phyloP scores from a whole-genome alignment of 208 protist species.

The Trypanosoma scelopori region DNA sequence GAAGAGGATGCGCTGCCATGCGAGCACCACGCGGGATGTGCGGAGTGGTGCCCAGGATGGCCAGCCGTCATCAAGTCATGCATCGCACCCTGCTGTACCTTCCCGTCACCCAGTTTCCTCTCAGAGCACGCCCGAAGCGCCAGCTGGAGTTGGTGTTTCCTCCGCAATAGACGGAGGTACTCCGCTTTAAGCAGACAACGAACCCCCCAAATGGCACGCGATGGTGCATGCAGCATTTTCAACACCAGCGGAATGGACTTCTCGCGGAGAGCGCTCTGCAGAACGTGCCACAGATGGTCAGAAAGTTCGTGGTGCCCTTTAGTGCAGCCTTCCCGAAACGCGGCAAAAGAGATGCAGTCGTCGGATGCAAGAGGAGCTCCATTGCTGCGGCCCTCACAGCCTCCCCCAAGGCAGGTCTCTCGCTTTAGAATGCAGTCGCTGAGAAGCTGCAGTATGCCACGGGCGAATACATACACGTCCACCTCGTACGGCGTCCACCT shows the following conservation, averaged over 20 bases:
- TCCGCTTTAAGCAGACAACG: conserved; percentile 7
- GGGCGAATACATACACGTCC: conserved; percentile 32
- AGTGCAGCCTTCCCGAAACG: conserved; percentile 3
- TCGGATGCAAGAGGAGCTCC: background rate
- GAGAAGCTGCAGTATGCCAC: conserved; percentile 21
- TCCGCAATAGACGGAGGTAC: conserved; percentile 3
- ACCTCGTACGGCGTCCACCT: conserved; percentile 28
- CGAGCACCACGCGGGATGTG: no score
- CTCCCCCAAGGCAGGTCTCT: background rate
- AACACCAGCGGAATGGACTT: conserved; percentile 1
- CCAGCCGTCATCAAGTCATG: background rate
- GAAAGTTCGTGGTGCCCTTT: conserved; percentile 17
- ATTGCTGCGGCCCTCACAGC: no score
- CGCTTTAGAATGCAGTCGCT: conserved; percentile 5
- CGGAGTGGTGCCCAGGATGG: no score
- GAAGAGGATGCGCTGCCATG: no score
- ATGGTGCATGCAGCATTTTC: conserved; percentile 18
- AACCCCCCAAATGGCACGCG: conserved; percentile 4
- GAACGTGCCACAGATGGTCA: conserved; percentile 17
- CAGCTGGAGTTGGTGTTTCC: conserved; percentile 8
- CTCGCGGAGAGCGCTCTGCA: conserved; percentile 9
- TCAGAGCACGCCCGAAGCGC: background rate
- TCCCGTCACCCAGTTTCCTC: background rate
- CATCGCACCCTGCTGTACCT: background rate
- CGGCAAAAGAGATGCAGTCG: background rate